These are phyloP conservation scores for Astrocystis sublimbata DNA, from an alignment of 495 filamentous ascomycete species.

Conservation along the genomic window DNA sequence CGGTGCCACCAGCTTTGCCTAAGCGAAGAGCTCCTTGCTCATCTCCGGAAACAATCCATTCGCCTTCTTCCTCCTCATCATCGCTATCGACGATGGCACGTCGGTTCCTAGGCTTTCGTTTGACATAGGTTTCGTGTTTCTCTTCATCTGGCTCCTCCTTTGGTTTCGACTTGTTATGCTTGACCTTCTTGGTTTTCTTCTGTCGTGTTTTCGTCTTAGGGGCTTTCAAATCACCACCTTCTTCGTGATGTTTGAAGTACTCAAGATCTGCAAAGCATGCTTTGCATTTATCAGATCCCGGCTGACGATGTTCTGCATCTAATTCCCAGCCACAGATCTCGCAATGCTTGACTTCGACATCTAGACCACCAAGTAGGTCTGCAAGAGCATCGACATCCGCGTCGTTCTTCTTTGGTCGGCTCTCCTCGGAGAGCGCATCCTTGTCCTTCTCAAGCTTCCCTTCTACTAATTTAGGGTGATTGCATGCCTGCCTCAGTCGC, in stretches of 20 bases:
- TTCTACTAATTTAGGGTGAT: conserved; percentile 85
- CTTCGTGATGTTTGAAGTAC: conserved; percentile 41
- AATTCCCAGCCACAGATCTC: conserved; percentile 83
- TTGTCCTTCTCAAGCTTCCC: conserved; percentile 82
- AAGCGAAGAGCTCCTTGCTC: conserved; percentile 59
- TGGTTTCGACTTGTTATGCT: neutral
- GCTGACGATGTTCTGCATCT: conserved; percentile 55
- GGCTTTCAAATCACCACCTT: conserved; percentile 32
- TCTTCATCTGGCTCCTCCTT: too few relatives aligned
- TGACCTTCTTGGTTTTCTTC: conserved; percentile 44
- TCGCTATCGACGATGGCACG: conserved; percentile 63
- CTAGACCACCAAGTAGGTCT: conserved; percentile 79
- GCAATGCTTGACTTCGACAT: conserved; percentile 78
- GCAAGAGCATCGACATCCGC: conserved; percentile 75
- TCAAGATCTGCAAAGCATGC: conserved; percentile 71
- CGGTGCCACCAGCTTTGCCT: conserved; percentile 76
- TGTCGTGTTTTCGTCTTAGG: conserved; percentile 29
- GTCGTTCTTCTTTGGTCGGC: conserved; percentile 54
- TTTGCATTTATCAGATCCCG: conserved; percentile 57
- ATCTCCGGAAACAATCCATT: conserved; percentile 71
- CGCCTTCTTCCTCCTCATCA: conserved; percentile 69
- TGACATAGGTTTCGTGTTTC: conserved; percentile 31
- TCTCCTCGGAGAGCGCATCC: conserved; percentile 72
- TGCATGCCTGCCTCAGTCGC: conserved; percentile 87
- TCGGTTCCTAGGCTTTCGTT: conserved; percentile 52